phyloP scores from a whole-genome alignment of 306 rosid species.

The Fagus crenata region DNA sequence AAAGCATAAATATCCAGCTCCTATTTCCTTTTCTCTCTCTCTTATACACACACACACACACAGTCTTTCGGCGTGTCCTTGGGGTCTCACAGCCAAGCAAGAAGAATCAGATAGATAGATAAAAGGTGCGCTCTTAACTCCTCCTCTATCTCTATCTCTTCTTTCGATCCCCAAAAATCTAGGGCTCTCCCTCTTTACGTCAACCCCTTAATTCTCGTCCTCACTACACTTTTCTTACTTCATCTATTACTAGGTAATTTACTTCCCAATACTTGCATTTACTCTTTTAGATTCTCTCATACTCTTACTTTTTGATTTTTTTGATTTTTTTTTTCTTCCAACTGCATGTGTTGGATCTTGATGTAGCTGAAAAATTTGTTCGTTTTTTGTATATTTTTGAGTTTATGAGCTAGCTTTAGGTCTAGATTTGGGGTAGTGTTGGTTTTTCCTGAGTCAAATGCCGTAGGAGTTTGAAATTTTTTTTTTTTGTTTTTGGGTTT shows the following conservation, averaged over 20 bases:
- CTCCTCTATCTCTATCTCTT: slow-evolving; percentile 9
- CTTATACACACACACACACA: fast-evolving
- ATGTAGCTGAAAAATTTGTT: slow-evolving; percentile 1
- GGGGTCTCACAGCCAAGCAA: slow-evolving; percentile 51
- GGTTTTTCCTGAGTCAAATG: slow-evolving; percentile 7
- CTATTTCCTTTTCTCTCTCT: not conserved
- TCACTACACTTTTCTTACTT: not conserved
- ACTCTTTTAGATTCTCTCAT: not conserved
- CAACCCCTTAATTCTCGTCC: slow-evolving; percentile 19
- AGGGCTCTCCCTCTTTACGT: slow-evolving; percentile 42
- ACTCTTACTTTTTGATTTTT: not conserved
- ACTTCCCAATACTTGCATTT: slow-evolving; percentile 11
- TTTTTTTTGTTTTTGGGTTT: slow-evolving; percentile 1
- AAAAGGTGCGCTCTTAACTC: slow-evolving; percentile 37
- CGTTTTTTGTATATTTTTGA: not conserved
- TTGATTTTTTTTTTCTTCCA: not conserved
- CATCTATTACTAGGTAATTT: slow-evolving; percentile 11
- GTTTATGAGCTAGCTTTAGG: slow-evolving; percentile 16
- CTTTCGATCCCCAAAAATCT: slow-evolving; percentile 82
- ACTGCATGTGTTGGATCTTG: slow-evolving; percentile 36
- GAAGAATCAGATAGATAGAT: slow-evolving; percentile 2
- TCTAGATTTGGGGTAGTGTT: slow-evolving; percentile 24
- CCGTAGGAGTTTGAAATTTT: not conserved
- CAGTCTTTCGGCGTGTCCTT: slow-evolving; percentile 36
- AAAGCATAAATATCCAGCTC: slow-evolving; percentile 4